These are phyloP conservation scores for Lachnellula occidentalis DNA, from an alignment of 2,329 filamentous ascomycete species.

Conservation along the genomic window DNA sequence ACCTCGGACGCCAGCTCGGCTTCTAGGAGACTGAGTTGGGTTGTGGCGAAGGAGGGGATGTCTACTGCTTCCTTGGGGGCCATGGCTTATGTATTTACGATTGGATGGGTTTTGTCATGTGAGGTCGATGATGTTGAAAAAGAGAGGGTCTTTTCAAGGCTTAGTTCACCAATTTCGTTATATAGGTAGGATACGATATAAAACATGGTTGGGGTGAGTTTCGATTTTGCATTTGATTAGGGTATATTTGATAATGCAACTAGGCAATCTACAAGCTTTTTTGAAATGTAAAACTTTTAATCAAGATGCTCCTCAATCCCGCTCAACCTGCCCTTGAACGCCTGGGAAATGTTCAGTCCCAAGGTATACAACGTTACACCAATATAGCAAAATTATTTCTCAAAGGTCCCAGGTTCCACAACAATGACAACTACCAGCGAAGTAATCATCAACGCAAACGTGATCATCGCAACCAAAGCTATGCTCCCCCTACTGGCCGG, in stretches of 20 bases:
- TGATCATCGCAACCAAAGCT: conserved; percentile 60
- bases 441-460: conserved; percentile 56
- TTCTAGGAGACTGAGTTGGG: conserved; percentile 66
- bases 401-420: conserved; percentile 37
- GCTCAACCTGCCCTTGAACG: too few relatives aligned
- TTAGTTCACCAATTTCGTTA: too few relatives aligned
- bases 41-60: conserved; percentile 62
- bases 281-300: too few relatives aligned
- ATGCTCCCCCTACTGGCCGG: conserved; percentile 73
- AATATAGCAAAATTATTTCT: conserved; percentile 11
- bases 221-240: too few relatives aligned
- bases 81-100: conserved; percentile 16
- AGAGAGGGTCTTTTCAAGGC: neutral
- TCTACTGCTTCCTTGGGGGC: conserved; percentile 42
- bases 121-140: conserved; percentile 2
- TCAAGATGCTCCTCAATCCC: too few relatives aligned
- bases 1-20: conserved; percentile 69
- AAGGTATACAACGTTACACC: too few relatives aligned
- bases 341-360: too few relatives aligned
- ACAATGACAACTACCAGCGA: conserved; percentile 56
- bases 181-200: too few relatives aligned
- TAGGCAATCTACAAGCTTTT: too few relatives aligned
- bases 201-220: too few relatives aligned
- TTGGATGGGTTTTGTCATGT: conserved; percentile 9
- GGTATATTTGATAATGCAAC: too few relatives aligned